Base-by-base conservation (phyloP, 2,329 filamentous ascomycete species). In the Aspergillus tubingensis region DNA sequence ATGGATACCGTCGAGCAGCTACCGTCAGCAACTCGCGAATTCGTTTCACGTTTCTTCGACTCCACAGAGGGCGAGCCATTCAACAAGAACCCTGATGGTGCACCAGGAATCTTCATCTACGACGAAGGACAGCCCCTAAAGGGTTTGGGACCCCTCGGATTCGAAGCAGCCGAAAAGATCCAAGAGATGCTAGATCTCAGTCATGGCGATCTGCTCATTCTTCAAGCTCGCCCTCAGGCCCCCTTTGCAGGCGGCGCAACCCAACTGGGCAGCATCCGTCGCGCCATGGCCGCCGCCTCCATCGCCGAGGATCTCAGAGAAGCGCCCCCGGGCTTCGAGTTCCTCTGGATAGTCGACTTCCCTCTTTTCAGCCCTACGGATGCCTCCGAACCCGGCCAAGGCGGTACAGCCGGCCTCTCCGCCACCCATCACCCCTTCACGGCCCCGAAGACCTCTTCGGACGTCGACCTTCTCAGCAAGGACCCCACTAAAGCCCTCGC, bases 351-450 rank as follows among this genome's bases (percentile, higher is more conserved):
- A 11, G 89, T 85, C 0, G 87, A 94, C 61, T 99, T 99, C 72
- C 95, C 95, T 11, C 86, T 99, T 69, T 99, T 99, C 79, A 92
- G 92, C 1, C 91, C 89, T 0, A 79, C 79, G 8, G 84, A 84
- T 55, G 86, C 83, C 54, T 81, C 84, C 11, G 80, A 90, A 50
- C 90, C 91, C 0, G 92, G 92, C 2, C 93, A 98, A 77, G 92
- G 91, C 56, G 92, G 92, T 17, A 76, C 82, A 1, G 87, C 92
- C 0, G 92, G 93, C 4, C 87, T 98, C 69, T 87, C 89, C 8
- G 88, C 94, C 0, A 96, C 93, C 0, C 95, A 99, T 72, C 95
- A 99, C 74, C 95, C 95, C 0, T 99, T 99, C 77, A 99, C 95
- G 0, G 91, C 95, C 0, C 95, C 95, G 0, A 86, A 91, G 38